Conservation (phyloP, 2,329 filamentous ascomycete species). For the Cladophialophora psammophila region DNA sequence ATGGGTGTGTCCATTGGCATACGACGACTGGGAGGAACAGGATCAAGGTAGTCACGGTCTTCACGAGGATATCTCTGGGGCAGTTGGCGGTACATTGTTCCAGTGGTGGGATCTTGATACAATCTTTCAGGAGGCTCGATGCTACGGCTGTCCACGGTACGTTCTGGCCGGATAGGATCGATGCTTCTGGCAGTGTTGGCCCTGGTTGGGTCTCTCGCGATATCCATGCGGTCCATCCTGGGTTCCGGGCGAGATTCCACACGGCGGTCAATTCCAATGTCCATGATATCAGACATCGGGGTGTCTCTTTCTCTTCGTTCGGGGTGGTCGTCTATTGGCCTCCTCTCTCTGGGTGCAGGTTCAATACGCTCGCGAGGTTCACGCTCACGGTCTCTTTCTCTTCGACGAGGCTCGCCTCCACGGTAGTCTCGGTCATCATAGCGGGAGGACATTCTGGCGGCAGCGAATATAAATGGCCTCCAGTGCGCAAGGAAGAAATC, state of each 20-base stretch:
- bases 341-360: conserved; percentile 30
- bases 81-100: conserved; percentile 34
- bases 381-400: conserved; percentile 25
- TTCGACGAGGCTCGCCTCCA: conserved; percentile 31
- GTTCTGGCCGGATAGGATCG: conserved; percentile 30
- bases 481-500: conserved; percentile 20
- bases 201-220: conserved; percentile 27
- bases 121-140: conserved; percentile 27
- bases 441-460: conserved; percentile 35
- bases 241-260: conserved; percentile 19
- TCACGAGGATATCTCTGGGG: conserved; percentile 35
- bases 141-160: conserved; percentile 27
- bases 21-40: conserved; percentile 45
- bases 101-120: conserved; percentile 31
- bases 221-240: conserved; percentile 27
- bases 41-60: conserved; percentile 40
- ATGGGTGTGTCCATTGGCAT: conserved; percentile 46
- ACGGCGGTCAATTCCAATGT: conserved; percentile 28
- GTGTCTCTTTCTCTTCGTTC: conserved; percentile 31
- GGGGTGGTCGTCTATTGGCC: conserved; percentile 29
- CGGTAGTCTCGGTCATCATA: conserved; percentile 38
- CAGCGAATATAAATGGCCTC: conserved; percentile 24
- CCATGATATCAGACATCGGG: conserved; percentile 34
- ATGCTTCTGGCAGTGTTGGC: conserved; percentile 30
- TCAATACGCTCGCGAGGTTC: conserved; percentile 28